phyloP scores from a whole-genome alignment of 1,284 basidiomycete species.

The Leccinum subrobustum region DNA sequence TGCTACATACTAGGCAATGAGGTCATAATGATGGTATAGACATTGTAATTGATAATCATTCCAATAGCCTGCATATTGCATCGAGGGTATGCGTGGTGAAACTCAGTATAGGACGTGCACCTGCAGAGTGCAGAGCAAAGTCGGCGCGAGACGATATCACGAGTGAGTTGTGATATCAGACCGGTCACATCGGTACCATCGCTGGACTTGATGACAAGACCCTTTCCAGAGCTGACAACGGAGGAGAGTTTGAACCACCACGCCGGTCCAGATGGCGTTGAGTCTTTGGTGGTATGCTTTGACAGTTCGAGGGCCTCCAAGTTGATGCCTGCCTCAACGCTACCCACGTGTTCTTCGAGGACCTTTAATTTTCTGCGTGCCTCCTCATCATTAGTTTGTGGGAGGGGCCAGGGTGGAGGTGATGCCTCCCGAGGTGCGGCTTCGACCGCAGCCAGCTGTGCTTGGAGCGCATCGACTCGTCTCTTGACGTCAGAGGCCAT shows the following conservation, averaged over 20 bases:
- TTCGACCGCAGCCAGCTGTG: conserved; percentile 48
- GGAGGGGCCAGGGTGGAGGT: conserved; percentile 8
- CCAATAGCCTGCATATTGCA: too few species aligned
- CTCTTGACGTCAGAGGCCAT: conserved; percentile 46
- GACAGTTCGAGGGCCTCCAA: conserved; percentile 63
- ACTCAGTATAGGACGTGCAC: conserved; percentile 77
- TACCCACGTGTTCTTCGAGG: conserved; percentile 61
- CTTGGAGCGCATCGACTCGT: conserved; percentile 55
- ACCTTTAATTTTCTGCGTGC: conserved; percentile 51
- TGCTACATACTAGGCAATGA: too few species aligned
- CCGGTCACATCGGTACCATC: conserved; percentile 77
- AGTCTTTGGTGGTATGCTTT: conserved; percentile 46
- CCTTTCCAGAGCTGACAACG: conserved; percentile 41
- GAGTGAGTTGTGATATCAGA: conserved; percentile 69
- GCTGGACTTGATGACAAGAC: conserved; percentile 66
- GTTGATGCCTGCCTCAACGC: conserved; percentile 67
- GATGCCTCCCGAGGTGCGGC: conserved; percentile 34
- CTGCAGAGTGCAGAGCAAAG: conserved; percentile 83
- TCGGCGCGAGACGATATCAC: conserved; percentile 81
- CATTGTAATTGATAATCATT: too few species aligned
- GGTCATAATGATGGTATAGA: too few species aligned
- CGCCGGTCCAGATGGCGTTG: conserved; percentile 31
- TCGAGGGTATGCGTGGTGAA: conserved; percentile 80
- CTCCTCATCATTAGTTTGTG: conserved; percentile 48
- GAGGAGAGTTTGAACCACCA: conserved; percentile 50